Evolutionary conservation across 169 alveolate genomes (phyloP), one percentile per base, ranked within the genome.

Genomic region (Plasmodium inui): DNA sequence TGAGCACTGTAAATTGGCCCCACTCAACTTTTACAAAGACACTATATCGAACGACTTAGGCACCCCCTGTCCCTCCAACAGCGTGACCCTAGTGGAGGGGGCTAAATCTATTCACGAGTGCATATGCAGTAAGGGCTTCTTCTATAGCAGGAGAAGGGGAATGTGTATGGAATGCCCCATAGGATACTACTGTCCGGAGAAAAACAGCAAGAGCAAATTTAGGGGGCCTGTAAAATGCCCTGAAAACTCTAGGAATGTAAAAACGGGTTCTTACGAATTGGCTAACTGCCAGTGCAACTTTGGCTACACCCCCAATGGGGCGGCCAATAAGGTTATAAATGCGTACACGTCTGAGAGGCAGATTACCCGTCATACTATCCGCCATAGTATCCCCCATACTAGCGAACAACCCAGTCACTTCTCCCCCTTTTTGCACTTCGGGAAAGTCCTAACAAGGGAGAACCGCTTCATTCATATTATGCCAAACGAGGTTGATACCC

Each of bases 181-280:
- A n/a, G 98, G 98, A 0, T 81, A 73, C 30, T 97, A 96, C 82
- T 97, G 98, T 34, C 90, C 92, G n/a, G 97, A 97, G 32, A 95
- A 93, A 39, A 80, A 53, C 39, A 50, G 61, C 30, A 44, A 88
- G 28, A 85, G 44, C 55, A 76, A 85, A 32, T 92, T 86, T 50
- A 41, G 57, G n/a, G 89, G 19, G 26, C 97, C 97, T 26, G 83
- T 78, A 82, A 85, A 83, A 70, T 96, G 97, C 84, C 97, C 96
- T 3, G 19, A 30, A 17, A 95, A 96, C 79, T 90, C 97, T 10
- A 12, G 70, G 8, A 96, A 91, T 19, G 92, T 74, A 46, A 74
- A 83, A 46, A 86, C 39, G 7, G 96, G 96, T 3, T 93, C 96
- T 19, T 78, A 95, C 30, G 72, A 79, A 34, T 26, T 83, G 81